Evolutionary conservation across 495 filamentous ascomycete genomes (phyloP).

Genomic region (Jackrogersella multiformis): DNA sequence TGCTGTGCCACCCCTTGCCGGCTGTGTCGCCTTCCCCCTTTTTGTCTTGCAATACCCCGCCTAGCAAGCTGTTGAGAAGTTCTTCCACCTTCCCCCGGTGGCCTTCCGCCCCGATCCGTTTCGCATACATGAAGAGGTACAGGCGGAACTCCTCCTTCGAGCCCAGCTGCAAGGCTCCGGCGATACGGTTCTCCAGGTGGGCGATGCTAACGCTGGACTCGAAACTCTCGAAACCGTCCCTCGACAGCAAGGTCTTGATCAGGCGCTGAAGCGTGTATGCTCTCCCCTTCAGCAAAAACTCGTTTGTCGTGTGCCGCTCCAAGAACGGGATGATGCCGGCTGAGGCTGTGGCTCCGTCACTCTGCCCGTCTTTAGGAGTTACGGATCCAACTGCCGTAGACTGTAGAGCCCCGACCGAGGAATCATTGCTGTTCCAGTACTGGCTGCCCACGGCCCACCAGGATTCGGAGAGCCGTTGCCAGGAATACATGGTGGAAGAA

Average conservation of each 20-base stretch:
- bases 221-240: slow-evolving; percentile 91
- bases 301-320: slow-evolving; percentile 92
- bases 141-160: slow-evolving; percentile 89
- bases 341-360: slow-evolving; percentile 72
- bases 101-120: slow-evolving; percentile 90
- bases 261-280: slow-evolving; percentile 89
- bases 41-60: slow-evolving; percentile 69
- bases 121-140: slow-evolving; percentile 95
- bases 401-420: slow-evolving; percentile 79
- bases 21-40: slow-evolving; percentile 57
- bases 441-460: slow-evolving; percentile 99
- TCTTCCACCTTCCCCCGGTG: slow-evolving; percentile 90
- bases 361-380: slow-evolving; percentile 46
- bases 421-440: slow-evolving; percentile 97
- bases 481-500: slow-evolving; percentile 80
- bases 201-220: slow-evolving; percentile 91
- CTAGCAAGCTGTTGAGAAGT: slow-evolving; percentile 79
- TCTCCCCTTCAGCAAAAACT: slow-evolving; percentile 88
- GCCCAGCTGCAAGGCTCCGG: slow-evolving; percentile 84
- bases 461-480: slow-evolving; percentile 91
- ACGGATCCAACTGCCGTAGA: slow-evolving; percentile 68
- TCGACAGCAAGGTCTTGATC: slow-evolving; percentile 82
- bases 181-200: slow-evolving; percentile 94
- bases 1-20: slow-evolving; percentile 64
- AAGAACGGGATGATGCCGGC: slow-evolving; percentile 92